Conservation (phyloP, 371 early-diverging fungal genomes). For the Syncephalastrum contaminatum region DNA sequence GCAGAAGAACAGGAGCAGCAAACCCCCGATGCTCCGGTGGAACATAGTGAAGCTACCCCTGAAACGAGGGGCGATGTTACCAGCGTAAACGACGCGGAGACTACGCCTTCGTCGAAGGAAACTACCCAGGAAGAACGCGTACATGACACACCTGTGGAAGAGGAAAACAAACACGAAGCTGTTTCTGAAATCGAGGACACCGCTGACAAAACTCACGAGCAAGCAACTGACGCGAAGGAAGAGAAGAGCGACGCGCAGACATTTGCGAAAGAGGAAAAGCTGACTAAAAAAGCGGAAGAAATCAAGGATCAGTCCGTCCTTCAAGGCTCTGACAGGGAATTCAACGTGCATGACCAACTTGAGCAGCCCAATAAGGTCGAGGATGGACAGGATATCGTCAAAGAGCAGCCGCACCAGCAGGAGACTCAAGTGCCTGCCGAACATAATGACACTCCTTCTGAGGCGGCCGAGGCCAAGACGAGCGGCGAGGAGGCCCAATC, state of each 20-base stretch:
- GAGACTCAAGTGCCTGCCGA: no score
- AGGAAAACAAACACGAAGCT: background rate
- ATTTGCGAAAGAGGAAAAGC: background rate
- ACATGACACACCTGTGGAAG: background rate
- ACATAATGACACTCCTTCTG: no score
- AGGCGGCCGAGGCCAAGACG: no score
- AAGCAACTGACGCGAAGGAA: background rate
- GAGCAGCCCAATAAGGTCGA: background rate
- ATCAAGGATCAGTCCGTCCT: background rate
- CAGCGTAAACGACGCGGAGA: background rate
- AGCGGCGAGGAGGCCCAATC: no score
- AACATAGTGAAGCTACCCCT: no score
- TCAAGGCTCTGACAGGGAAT: background rate
- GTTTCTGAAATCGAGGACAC: background rate
- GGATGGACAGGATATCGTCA: background rate
- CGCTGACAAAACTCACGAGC: background rate
- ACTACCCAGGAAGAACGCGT: background rate
- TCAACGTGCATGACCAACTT: background rate
- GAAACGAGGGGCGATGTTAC: background rate
- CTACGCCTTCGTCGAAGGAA: conserved; percentile 2
- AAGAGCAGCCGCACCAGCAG: background rate
- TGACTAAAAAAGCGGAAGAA: background rate
- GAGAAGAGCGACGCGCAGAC: background rate
- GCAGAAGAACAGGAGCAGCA: background rate
- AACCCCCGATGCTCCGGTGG: background rate